Evolutionary conservation across 805 yeast species (phyloP), one percentile per base, ranked within the genome.

Genomic region (Tetrapisispora taiwanensis): DNA sequence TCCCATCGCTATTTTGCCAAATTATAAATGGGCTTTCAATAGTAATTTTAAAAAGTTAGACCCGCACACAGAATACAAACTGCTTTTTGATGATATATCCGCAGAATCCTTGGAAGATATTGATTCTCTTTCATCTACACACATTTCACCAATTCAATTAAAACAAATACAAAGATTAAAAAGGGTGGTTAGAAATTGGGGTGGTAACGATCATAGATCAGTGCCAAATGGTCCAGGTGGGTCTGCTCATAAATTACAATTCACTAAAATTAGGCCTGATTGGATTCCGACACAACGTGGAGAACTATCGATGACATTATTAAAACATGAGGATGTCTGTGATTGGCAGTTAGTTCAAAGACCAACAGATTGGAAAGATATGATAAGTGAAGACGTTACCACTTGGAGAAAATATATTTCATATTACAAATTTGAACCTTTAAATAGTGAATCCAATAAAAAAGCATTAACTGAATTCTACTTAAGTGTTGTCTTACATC

Each of bases 251-350:
- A 82, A 83, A 52, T 64, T 86, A 39, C 67, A 74, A 12, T 66
- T 87, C 48, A 79, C 94, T 0, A 79, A 80, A 53, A 77, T 86
- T 37, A 74, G 83, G 56, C 88, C 83, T 47, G 89, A 84, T 56
- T 85, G 89, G 85, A 56, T 84, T 7, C 95, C 95, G 1, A 76
- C 85, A 0, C 64, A 73, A 24, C 70, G 72, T 45, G 81, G 78
- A 48, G 81, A 82, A 13, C 54, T 84, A 33, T 53, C 62, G 0
- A 77, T 83, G 85, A 78, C 75, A 13, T 79, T 77, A 52, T 48
- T 81, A 10, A 59, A 56, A 0, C 46, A 48, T 0, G 62, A 59
- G 1, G 75, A 75, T 13, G 49, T 75, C 2, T 52, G 70, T 5
- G 49, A 48, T 59, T 63, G 60, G 67, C 63, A 50, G 48, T 54